A percentile compares a stretch with the other conserved stretches of the same genome.
These are phyloP conservation scores for Oleoguttula mirabilis DNA, from an alignment of 495 filamentous ascomycete genomes.

Conservation along the genomic window DNA sequence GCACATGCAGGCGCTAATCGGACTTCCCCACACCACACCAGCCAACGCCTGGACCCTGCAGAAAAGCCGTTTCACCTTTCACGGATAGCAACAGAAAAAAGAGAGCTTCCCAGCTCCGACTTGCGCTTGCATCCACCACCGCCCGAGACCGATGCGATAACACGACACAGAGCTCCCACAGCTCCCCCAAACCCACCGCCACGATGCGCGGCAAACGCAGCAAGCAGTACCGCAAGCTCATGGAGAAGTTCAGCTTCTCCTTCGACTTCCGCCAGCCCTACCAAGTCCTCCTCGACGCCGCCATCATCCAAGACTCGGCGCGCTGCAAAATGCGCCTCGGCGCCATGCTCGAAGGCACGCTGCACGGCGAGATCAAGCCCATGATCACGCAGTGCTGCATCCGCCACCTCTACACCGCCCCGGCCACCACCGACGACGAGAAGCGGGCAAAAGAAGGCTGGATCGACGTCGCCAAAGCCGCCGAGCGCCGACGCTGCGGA, in stretches of 20 bases:
- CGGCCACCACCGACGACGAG: constrained; percentile 2
- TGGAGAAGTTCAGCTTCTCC: constrained; percentile 73
- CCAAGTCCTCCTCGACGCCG: constrained; percentile 80
- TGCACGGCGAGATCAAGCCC: constrained; percentile 76
- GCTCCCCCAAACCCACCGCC: constrained; percentile 7
- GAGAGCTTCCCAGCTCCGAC: too few species aligned
- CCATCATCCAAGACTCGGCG: constrained; percentile 61
- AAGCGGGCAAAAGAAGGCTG: constrained; percentile 25
- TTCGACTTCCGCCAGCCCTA: constrained; percentile 89
- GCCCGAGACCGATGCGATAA: too few species aligned
- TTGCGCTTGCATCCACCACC: too few species aligned
- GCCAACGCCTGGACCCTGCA: too few species aligned
- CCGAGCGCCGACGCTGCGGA: constrained; percentile 78
- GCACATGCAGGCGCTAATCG: too few species aligned
- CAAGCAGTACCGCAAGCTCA: constrained; percentile 93
- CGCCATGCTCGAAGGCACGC: constrained; percentile 55
- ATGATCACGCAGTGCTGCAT: constrained; percentile 42
- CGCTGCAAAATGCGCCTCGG: constrained; percentile 71
- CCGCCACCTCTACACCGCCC: constrained; percentile 52
- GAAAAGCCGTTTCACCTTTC: too few species aligned
- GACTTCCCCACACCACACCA: too few species aligned
- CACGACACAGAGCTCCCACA: too few species aligned
- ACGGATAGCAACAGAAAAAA: too few species aligned
- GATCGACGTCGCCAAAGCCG: constrained; percentile 56
- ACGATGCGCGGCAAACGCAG: constrained; percentile 82